Base-by-base conservation (phyloP, 106 monocot species). In the Posidonia australis region DNA sequence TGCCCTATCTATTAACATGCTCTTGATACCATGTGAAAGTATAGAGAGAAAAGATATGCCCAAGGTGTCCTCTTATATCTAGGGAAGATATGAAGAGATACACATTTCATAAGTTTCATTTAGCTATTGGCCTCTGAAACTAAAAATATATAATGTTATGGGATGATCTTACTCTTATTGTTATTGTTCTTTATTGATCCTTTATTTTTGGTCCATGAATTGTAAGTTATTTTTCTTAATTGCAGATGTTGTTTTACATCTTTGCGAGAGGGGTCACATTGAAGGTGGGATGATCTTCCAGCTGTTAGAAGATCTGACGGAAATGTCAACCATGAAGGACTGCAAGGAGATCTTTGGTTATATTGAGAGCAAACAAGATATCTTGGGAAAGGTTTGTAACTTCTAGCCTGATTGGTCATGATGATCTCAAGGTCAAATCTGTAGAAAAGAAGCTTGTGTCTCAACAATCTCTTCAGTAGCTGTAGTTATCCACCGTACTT, bases 271-370 rank as follows among this genome's bases (percentile, higher is more conserved):
- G 65, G 87, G 91, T 23, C 98, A 98, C 74, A 84, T 98, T 62
- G 98, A 98, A 77, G 98, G 91, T 63, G 98, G 98, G 42, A 91
- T 98, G 98, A 88, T 98, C 72, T 98, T 98, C 69, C 98, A 98
- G 72, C 77, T 98, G 51, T 69, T 98, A 62, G 98, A 98, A 79
- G 98, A 98, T 70, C 77, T 98, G 72, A 98, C 87, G 42, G 98
- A 98, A 82, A 88, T 98, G 91, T 98, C 91, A 54, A 91, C 98
- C 66, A 91, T 98, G 77, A 91, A 91, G 65, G 91, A 98, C 49
- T 98, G 98, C 81, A 86, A 91, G 81, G 87, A 98, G 71, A 78
- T 91, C 62, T 98, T 98, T 78, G 98, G 81, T 64, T 98, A 88
- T 62, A 98, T 98, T 22, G 98, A 98, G 68, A 76, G 87, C 74